A percentile compares a stretch with the other conserved stretches of the same genome.
phyloP scores from a whole-genome alignment of 2,329 filamentous ascomycete species.

The Diaporthe vexans region DNA sequence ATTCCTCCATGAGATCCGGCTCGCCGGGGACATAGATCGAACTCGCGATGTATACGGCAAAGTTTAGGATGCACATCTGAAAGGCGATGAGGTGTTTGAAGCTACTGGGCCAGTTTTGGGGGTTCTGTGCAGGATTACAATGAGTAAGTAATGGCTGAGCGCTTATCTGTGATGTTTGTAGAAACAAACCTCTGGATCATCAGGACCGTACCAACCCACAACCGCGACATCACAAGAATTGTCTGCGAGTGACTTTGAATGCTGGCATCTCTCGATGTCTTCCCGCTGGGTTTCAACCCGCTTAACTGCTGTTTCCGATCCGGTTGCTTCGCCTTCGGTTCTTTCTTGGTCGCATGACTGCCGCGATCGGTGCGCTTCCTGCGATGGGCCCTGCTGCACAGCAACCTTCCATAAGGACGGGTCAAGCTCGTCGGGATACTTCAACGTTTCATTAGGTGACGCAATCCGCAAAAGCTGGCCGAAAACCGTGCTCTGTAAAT shows the following conservation, averaged over 20 bases:
- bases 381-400: not conserved
- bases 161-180: too few relatives aligned
- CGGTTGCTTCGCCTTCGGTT: too few relatives aligned
- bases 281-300: not conserved
- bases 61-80: slow-evolving; percentile 22
- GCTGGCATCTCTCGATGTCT: not conserved
- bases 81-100: slow-evolving; percentile 63
- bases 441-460: not conserved
- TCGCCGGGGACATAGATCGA: slow-evolving; percentile 19
- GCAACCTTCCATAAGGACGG: not conserved
- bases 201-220: slow-evolving; percentile 20
- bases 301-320: not conserved
- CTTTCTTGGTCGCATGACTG: not conserved
- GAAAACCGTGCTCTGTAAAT: not conserved
- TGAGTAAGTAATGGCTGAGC: not conserved
- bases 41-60: slow-evolving; percentile 17
- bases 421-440: slow-evolving; percentile 1
- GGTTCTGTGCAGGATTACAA: slow-evolving; percentile 52
- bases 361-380: not conserved
- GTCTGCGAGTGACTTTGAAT: too few relatives aligned
- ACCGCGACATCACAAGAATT: not conserved
- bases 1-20: slow-evolving; percentile 10
- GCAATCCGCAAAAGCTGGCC: not conserved
- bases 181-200: not conserved
- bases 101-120: slow-evolving; percentile 63